Evolutionary conservation across 2,329 filamentous ascomycete genomes (phyloP), one percentile per base, ranked within the genome.

Genomic region (Epicoccum sorghinum): DNA sequence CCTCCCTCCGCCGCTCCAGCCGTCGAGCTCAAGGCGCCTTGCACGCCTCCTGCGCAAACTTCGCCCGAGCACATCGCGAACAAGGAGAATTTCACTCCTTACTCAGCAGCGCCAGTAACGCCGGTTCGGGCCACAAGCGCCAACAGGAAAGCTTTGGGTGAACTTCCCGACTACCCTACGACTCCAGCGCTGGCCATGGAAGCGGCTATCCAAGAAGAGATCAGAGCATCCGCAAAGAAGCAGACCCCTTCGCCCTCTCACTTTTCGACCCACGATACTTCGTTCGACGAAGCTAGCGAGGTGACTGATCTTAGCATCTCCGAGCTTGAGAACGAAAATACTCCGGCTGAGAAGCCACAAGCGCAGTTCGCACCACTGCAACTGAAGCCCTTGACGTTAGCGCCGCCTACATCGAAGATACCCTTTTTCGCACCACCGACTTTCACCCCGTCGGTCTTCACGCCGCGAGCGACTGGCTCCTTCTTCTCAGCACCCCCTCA

Each of bases 161-260:
- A 58, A 30, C 51, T 62, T n/a, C 45, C 55, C 25, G 46, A 50
- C 23, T 67, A 64, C 40, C 64, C 64, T 10, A 64, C 58, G 24
- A 68, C 64, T 8, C 65, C 65, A 30, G 59, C 64, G 2, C 38
- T 63, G 43, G 64, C 58, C 5, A 59, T 67, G n/a, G 65, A 68
- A 44, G 59, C 61, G 38, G 65, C 65, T 13, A 57, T 68, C 12
- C 65, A 68, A 30, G 62, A 64, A 40, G 64, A 68, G 47, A 68
- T 67, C 39, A 58, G 52, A 13, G 59, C 62, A 23, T 68, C 65
- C 3, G 58, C 65, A 25, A 68, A 67, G 59, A 68, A 67, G 52
- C 62, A 67, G 41, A 63, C 61, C 2, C 64, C 62, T 3, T 67
- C 65, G 8, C 64, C 64, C n/a, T 27, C 57, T 10, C 55, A 50